phyloP scores from a whole-genome alignment of 352 stramenopile species.

The Globisporangium lucens region DNA sequence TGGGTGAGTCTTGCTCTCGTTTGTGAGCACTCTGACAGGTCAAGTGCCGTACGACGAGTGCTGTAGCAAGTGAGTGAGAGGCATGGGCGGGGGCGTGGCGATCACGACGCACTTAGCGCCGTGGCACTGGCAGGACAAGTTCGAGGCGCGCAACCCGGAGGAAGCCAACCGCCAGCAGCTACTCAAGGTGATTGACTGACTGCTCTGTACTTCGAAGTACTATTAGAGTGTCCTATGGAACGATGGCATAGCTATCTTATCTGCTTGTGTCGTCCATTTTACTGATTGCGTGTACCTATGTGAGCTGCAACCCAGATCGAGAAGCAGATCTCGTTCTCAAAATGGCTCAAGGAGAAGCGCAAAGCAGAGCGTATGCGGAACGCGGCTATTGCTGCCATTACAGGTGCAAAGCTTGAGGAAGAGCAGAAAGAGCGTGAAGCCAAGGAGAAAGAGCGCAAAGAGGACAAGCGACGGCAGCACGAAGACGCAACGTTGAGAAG shows the following conservation, averaged over 20 bases:
- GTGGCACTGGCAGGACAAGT: slow-evolving; percentile 76
- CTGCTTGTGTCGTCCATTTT: not conserved
- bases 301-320: slow-evolving; percentile 27
- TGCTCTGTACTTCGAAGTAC: not conserved
- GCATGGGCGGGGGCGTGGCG: not conserved
- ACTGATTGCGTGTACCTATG: not conserved
- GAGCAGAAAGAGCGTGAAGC: slow-evolving; percentile 2
- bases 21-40: not conserved
- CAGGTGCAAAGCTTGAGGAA: slow-evolving; percentile 19
- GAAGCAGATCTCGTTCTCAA: slow-evolving; percentile 37
- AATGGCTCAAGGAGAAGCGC: slow-evolving; percentile 44
- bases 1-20: not conserved
- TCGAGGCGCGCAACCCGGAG: slow-evolving; percentile 32
- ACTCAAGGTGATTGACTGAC: slow-evolving; percentile 30
- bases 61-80: not conserved
- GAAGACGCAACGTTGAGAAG: slow-evolving; percentile 5
- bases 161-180: slow-evolving; percentile 42
- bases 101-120: slow-evolving; percentile 7
- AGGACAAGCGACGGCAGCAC: slow-evolving; percentile 16
- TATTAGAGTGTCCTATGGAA: not conserved
- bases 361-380: not conserved
- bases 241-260: too few relatives aligned
- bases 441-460: slow-evolving; percentile 22
- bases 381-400: not conserved
- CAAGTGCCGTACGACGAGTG: not conserved